Evolutionary conservation across 129 eudicot species (phyloP), one percentile per base, ranked within the genome.

Genomic region (Scalesia atractyloides): DNA sequence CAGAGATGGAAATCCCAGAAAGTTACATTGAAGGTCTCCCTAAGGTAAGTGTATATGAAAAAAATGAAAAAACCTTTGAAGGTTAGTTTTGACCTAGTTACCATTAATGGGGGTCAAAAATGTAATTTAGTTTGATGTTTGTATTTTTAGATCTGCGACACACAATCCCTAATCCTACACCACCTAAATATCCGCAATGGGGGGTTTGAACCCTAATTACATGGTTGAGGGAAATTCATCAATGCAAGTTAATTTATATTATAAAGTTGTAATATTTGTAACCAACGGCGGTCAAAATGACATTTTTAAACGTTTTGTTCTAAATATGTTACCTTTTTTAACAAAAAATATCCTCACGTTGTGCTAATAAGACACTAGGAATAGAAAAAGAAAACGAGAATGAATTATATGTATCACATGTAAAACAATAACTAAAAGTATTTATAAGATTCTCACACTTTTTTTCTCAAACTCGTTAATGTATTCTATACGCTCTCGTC

Each of bases 1-100:
- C 91, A 16, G 95, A 95, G 64, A 95, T 95, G 97, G 96, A 88
- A 74, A 83, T 91, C 43, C 99, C 99, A 0, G 97, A 91, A 69
- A 86, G 66, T 74, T 95, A 95, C 84, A 88, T 91, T 2, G 99
- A 95, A 3, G 73, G 81, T 12, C 89, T 95, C 74, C 99, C 99
- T 5, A 95, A 95, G 96, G 99, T 95, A 81, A 93, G 89, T 46
- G 14, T 50, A 50, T 26, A n/a, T 22, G 1, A 24, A 18, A 24
- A 2, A 58, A 12, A 10, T n/a, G 2, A 52, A 52, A 17, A 52
- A 52, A 19, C 16, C 16, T 17, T 4, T n/a, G 15, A 49, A 49
- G 54, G 18, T 19, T 50, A 6, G n/a, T 6, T 50, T 50, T 47
- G 51, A 47, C 2, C 12, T 41, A 41, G 46, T 41, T 41, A 41